These are phyloP conservation scores for Epithele typhae DNA, from an alignment of 768 basidiomycete genomes.

Conservation along the genomic window DNA sequence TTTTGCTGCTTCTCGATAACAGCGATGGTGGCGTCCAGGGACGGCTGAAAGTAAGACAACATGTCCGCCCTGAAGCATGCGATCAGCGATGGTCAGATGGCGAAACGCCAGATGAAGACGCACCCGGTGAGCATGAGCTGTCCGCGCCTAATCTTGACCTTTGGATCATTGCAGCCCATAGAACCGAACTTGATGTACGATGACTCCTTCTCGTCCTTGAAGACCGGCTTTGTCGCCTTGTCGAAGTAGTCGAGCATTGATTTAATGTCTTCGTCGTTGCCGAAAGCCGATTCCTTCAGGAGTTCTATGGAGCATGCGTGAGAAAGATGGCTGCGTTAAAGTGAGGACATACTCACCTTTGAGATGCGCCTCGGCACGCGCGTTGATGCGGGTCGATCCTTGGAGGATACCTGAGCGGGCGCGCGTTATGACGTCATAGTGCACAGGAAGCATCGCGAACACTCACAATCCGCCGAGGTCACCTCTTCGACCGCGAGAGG, in stretches of 20 bases:
- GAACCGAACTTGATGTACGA: slow-evolving; percentile 41
- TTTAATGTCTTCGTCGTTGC: slow-evolving; percentile 29
- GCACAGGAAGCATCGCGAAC: no score
- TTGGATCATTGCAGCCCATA: slow-evolving; percentile 33
- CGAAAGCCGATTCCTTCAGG: slow-evolving; percentile 29
- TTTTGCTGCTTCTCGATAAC: slow-evolving; percentile 5
- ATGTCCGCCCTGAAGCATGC: slow-evolving; percentile 29
- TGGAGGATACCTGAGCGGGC: not conserved
- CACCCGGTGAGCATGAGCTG: slow-evolving; percentile 37
- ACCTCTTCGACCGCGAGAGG: slow-evolving; percentile 42
- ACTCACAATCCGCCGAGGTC: slow-evolving; percentile 34
- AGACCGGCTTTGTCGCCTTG: slow-evolving; percentile 37
- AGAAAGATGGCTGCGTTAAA: slow-evolving; percentile 25
- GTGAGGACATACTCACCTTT: not conserved
- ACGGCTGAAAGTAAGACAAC: slow-evolving; percentile 40
- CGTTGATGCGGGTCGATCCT: no score
- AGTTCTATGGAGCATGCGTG: slow-evolving; percentile 29
- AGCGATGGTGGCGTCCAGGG: slow-evolving; percentile 34
- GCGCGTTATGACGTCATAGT: not conserved
- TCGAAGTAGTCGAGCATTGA: slow-evolving; percentile 37
- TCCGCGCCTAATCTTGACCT: slow-evolving; percentile 34
- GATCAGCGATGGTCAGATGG: no score
- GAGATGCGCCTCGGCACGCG: not conserved
- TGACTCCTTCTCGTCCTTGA: slow-evolving; percentile 35
- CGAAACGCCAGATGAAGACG: slow-evolving; percentile 7